These are phyloP conservation scores for Backusella luteola DNA, from an alignment of 192 early-diverging fungal genomes.

Conservation along the genomic window DNA sequence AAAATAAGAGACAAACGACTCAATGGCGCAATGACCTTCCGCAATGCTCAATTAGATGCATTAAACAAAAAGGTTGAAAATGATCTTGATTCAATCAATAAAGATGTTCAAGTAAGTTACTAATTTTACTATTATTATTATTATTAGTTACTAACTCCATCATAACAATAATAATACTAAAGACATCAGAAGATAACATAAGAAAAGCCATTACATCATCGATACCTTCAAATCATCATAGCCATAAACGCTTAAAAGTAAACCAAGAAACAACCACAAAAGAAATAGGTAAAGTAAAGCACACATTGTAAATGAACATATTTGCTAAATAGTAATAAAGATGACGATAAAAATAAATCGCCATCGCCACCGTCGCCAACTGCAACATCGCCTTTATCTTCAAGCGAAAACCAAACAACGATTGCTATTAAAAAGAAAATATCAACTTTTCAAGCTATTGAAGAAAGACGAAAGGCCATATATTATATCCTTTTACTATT, in stretches of 20 bases:
- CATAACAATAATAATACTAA: not conserved
- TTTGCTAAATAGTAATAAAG: not conserved
- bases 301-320: not conserved
- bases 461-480: not conserved
- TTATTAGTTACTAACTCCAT: not conserved
- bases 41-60: not conserved
- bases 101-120: not conserved
- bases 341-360: not conserved
- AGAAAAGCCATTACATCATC: constrained; percentile 4
- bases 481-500: constrained; percentile 8
- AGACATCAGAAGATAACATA: not conserved
- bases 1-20: not conserved
- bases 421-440: not conserved
- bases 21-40: not conserved
- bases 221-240: not conserved
- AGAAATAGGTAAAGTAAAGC: not conserved
- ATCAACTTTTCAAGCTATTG: not conserved
- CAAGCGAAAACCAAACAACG: not conserved
- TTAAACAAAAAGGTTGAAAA: not conserved
- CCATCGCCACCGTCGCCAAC: not conserved
- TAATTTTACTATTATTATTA: not conserved
- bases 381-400: not conserved
- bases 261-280: not conserved
- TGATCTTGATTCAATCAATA: not conserved
- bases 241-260: not conserved